Conservation (phyloP, 352 stramenopile genomes). For the Phytopythium litorale region DNA sequence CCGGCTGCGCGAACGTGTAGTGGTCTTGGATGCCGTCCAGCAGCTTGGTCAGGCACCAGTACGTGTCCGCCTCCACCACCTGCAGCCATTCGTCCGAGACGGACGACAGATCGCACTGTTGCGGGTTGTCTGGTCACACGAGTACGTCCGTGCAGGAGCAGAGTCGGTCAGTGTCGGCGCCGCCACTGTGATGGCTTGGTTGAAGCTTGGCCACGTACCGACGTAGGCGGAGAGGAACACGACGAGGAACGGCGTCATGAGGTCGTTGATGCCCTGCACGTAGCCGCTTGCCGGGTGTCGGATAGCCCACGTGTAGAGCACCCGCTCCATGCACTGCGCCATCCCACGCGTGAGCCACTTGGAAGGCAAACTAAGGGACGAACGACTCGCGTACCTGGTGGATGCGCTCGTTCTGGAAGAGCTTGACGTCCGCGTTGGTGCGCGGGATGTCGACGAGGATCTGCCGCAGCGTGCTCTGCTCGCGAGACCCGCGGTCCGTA, state of each 20-base stretch:
- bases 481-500: conserved; percentile 90
- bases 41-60: conserved; percentile 99
- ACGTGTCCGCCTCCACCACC: conserved; percentile 96
- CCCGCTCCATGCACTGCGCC: conserved; percentile 87
- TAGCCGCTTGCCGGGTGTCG: conserved; percentile 98
- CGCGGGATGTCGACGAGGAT: conserved; percentile 99
- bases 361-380: neutral
- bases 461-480: conserved; percentile 94
- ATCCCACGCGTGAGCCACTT: neutral
- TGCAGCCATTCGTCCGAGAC: conserved; percentile 68
- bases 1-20: conserved; percentile 98
- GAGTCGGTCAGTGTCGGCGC: neutral
- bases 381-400: conserved; percentile 52
- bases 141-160: neutral
- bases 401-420: conserved; percentile 96
- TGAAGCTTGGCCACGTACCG: conserved; percentile 23
- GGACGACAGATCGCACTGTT: conserved; percentile 63
- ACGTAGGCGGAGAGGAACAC: conserved; percentile 93
- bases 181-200: neutral
- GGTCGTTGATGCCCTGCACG: conserved; percentile 99
- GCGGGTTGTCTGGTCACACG: conserved; percentile 49
- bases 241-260: conserved; percentile 96
- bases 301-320: conserved; percentile 99
- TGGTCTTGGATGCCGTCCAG: conserved; percentile 99
- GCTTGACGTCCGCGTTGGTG: conserved; percentile 94